Evolutionary conservation across 352 stramenopile species (phyloP).

Genomic region (Peronosclerospora sorghi): DNA sequence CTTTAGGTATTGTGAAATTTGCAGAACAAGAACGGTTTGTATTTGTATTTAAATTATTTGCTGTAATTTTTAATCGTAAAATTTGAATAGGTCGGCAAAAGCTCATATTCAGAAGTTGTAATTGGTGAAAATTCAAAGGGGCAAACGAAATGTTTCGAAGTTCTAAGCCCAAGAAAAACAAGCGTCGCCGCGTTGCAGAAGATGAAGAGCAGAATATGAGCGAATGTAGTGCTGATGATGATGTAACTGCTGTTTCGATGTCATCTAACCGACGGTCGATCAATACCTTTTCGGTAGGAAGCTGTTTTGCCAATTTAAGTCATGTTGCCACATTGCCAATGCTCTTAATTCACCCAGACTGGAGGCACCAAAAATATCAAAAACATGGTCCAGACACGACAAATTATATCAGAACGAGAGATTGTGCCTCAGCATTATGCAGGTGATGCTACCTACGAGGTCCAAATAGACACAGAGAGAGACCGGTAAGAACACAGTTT

Average conservation of each 20-base stretch:
- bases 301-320: background rate
- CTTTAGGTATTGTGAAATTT: too few species aligned
- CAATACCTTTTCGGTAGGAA: slow-evolving; percentile 11
- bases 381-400: slow-evolving; percentile 45
- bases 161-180: slow-evolving; percentile 37
- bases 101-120: too few species aligned
- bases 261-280: slow-evolving; percentile 2
- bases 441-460: slow-evolving; percentile 75
- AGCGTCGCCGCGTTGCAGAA: slow-evolving; percentile 29
- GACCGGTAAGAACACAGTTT: slow-evolving; percentile 29
- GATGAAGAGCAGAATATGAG: slow-evolving; percentile 15
- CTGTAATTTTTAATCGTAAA: too few species aligned
- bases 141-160: slow-evolving; percentile 30
- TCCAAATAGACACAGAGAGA: slow-evolving; percentile 71
- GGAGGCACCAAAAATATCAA: slow-evolving; percentile 38
- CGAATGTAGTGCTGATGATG: background rate
- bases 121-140: too few species aligned
- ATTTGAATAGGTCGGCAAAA: too few species aligned
- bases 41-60: too few species aligned
- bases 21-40: too few species aligned
- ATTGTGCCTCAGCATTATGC: slow-evolving; percentile 71
- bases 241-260: slow-evolving; percentile 2
- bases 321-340: background rate
- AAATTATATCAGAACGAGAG: slow-evolving; percentile 62
- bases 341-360: slow-evolving; percentile 22